Conservation (phyloP, 1,284 basidiomycete genomes). For the Paramarasmius palmivorus region DNA sequence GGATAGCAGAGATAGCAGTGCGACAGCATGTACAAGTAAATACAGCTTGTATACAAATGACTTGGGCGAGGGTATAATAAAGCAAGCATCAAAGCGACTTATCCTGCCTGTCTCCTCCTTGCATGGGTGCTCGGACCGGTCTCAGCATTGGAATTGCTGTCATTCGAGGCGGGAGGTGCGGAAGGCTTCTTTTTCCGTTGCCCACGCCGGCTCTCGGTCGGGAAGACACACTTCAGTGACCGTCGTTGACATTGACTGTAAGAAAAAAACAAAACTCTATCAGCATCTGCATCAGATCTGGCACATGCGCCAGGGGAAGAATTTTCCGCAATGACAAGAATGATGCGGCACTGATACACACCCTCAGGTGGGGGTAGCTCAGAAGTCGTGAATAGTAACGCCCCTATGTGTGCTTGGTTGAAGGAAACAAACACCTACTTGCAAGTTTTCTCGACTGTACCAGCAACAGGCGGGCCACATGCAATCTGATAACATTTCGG, state of each 20-base stretch:
- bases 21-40: neutral
- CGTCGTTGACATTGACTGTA: conserved; percentile 62
- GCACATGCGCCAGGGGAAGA: conserved; percentile 18
- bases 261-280: conserved; percentile 18
- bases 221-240: conserved; percentile 59
- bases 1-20: neutral
- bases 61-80: neutral
- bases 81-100: too few relatives aligned
- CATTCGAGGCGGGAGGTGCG: neutral
- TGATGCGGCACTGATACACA: neutral
- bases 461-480: conserved; percentile 53
- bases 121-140: neutral
- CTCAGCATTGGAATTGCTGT: neutral
- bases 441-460: conserved; percentile 55
- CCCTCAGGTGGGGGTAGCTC: neutral
- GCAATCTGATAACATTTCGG: conserved; percentile 62
- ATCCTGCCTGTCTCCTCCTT: neutral
- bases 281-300: conserved; percentile 16
- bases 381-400: conserved; percentile 1
- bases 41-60: neutral
- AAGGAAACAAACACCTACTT: conserved; percentile 44
- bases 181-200: conserved; percentile 51
- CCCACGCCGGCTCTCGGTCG: conserved; percentile 57
- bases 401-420: conserved; percentile 10
- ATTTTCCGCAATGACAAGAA: conserved; percentile 8